A percentile compares a stretch with the other conserved stretches of the same genome.
phyloP scores from a whole-genome alignment of 352 stramenopile genomes.

The Phytophthora europaea region DNA sequence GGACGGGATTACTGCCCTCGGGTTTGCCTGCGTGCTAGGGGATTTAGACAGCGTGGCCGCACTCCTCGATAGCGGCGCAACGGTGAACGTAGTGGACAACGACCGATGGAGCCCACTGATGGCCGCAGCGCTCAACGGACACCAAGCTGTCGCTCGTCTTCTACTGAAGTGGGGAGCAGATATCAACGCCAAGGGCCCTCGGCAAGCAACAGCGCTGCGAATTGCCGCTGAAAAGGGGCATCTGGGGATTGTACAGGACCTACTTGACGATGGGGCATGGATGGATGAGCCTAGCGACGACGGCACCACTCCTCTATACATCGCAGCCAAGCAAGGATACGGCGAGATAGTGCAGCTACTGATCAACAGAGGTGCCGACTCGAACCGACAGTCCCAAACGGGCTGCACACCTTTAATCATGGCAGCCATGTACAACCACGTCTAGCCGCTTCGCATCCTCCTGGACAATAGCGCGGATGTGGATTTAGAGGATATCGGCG shows the following conservation, averaged over 20 bases:
- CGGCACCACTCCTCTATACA: neutral
- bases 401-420: conserved; percentile 7
- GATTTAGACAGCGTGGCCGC: neutral
- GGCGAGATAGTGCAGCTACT: conserved; percentile 5
- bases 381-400: neutral
- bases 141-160: neutral
- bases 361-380: conserved; percentile 1
- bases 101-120: neutral
- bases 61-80: neutral
- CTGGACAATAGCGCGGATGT: neutral
- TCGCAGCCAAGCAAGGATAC: conserved; percentile 5
- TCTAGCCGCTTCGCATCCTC: conserved; percentile 4
- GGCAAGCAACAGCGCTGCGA: conserved; percentile 7
- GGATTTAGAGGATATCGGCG: neutral
- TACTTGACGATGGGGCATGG: neutral
- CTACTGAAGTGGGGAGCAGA: neutral
- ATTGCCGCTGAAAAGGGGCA: conserved; percentile 3
- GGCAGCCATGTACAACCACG: neutral
- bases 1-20: neutral
- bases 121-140: neutral
- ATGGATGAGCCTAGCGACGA: conserved; percentile 10
- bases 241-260: neutral
- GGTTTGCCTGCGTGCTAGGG: neutral
- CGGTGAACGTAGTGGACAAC: neutral
- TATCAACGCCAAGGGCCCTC: conserved; percentile 1